Conservation (phyloP, 495 filamentous ascomycete species). For the Lichina pygmaea region DNA sequence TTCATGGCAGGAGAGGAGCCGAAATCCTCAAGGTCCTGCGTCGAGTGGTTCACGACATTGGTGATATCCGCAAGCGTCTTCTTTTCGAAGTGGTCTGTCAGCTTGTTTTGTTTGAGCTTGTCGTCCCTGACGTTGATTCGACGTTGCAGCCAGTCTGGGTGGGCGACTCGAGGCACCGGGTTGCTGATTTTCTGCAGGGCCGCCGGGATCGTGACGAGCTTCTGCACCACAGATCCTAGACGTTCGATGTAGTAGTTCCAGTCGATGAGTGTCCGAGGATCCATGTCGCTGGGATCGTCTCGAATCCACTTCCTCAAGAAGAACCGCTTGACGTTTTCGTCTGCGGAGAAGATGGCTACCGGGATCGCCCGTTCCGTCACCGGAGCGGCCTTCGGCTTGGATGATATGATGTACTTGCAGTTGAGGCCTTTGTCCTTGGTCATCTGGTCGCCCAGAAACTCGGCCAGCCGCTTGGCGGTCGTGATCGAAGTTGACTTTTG, state of each 20-base stretch:
- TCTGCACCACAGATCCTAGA: slow-evolving; percentile 87
- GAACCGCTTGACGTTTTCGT: slow-evolving; percentile 56
- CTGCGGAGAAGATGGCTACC: slow-evolving; percentile 90
- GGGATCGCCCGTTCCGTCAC: slow-evolving; percentile 89
- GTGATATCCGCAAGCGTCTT: slow-evolving; percentile 44
- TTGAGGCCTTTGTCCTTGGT: slow-evolving; percentile 96
- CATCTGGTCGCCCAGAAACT: slow-evolving; percentile 96
- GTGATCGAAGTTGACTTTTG: slow-evolving; percentile 98
- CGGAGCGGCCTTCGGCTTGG: slow-evolving; percentile 60
- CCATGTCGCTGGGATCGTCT: slow-evolving; percentile 82
- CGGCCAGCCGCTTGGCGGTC: slow-evolving; percentile 81
- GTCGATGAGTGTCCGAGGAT: slow-evolving; percentile 67
- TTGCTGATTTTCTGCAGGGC: slow-evolving; percentile 87
- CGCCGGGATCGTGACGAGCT: slow-evolving; percentile 93
- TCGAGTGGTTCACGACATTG: slow-evolving; percentile 33
- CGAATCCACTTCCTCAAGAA: slow-evolving; percentile 89
- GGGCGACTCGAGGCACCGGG: slow-evolving; percentile 72
- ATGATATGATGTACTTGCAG: slow-evolving; percentile 96
- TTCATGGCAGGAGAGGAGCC: slow-evolving; percentile 20
- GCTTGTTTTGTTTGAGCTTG: slow-evolving; percentile 91
- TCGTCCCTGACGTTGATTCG: slow-evolving; percentile 89
- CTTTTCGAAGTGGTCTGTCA: slow-evolving; percentile 82
- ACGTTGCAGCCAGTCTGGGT: slow-evolving; percentile 90
- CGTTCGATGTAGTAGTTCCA: slow-evolving; percentile 95
- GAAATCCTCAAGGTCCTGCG: slow-evolving; percentile 70